Evolutionary conservation across 108 stramenopile species (phyloP), one percentile per base, ranked within the genome.

Genomic region (Pseudonitzschia delicatissima): DNA sequence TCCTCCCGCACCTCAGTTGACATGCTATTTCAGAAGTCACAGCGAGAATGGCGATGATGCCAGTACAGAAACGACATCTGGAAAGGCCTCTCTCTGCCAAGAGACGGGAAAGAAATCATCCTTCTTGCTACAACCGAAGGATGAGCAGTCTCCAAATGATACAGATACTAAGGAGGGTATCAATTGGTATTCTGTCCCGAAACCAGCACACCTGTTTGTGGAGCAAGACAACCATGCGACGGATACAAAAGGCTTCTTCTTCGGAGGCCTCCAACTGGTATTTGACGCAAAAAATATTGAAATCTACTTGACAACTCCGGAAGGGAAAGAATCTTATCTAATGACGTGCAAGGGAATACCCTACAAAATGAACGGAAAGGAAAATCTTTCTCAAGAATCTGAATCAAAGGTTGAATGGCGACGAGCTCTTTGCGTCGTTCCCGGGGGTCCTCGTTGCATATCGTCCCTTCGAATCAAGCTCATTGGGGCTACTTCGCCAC

Each of bases 231-330:
- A 47, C 13, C 2, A 44, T 4, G 20, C 40, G 27, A 20, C 42
- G n/a, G 26, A 31, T 32, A 9, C 45, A 7, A 47, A 35, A 52
- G 36, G 33, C 4, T 74, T 74, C 32, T 69, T 74, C 36, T 47
- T 79, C 21, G 78, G 78, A 28, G 78, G 78, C n/a, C 69, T 79
- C 45, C 78, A 79, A 53, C 60, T 74, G 25, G 45, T 79, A 4
- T 62, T 47, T 49, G 74, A 51, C 36, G 63, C 68, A 6, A 61
- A 57, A 20, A 55, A 60, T 4, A 40, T 64, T 2, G 73, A 79
- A 40, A 62, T 79, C 1, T 79, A 74, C 31, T 33, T 74, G 13
- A 76, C 74, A 8, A 62, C 64, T 36, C 42, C 15, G 15, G 45
- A 64, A 36, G 62, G 68, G 18, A 73, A 74, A 40, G 78, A 79